Evolutionary conservation across 2,329 filamentous ascomycete species (phyloP), one percentile per base, ranked within the genome.

Genomic region (Xylariaceae sp.): DNA sequence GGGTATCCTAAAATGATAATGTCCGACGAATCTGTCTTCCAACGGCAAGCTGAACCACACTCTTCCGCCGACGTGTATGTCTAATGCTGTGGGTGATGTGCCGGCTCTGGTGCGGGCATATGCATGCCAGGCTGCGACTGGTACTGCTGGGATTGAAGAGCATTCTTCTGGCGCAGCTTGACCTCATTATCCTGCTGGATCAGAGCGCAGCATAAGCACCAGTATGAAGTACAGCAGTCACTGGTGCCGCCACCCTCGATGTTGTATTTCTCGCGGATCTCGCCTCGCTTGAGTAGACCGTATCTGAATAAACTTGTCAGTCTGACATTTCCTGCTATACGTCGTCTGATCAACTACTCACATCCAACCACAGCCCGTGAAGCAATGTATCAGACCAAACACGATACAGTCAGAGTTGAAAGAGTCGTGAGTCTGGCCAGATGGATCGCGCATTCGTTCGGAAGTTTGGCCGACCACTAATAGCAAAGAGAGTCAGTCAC

Each of bases 151-250:
- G 44, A 43, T 38, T 63, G 60, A 44, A 48, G 51, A 18, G 51
- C 58, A 22, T 58, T 59, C 43, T 47, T 45, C 55, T 63, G 57
- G 46, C 64, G 61, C 16, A 57, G 46, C 56, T 60, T 59, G 45
- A 69, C 65, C 55, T 77, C 74, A 59, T 75, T 76, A 62, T 76
- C 73, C 47, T 77, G 69, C 62, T 79, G 76, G 47, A 77, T 67
- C 33, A 77, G 61, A 3, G 66, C 62, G 60, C 75, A 78, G 69
- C 75, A 78, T 18, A 72, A 60, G 57, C 75, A 78, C 64, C 73
- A 78, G 60, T 62, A 74, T 10, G 71, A 65, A 6, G 64, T 61
- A 48, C 70, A 71, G 62, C 71, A 77, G 57, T 79, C 76, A 31
- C 62, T 63, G 52, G 62, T 70, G 13, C 66, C 66, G 45, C 68